Evolutionary conservation across 768 basidiomycete genomes (phyloP).

Genomic region (Lactarius deliciosus): DNA sequence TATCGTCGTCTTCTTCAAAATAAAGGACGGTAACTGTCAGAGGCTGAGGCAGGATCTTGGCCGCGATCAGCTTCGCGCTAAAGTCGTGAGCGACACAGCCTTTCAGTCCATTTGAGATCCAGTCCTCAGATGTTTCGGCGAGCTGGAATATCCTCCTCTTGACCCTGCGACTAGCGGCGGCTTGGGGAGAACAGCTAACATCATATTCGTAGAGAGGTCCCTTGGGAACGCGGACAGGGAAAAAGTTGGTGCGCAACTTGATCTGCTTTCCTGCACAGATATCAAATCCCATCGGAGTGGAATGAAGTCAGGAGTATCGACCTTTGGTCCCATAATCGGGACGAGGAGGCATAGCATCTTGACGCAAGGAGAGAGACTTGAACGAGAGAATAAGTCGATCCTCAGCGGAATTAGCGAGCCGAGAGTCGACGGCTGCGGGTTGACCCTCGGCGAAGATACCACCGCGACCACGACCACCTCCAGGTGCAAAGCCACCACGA

Average conservation of each 20-base stretch:
- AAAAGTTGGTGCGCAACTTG: slow-evolving; percentile 54
- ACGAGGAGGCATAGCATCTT: slow-evolving; percentile 45
- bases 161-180: slow-evolving; percentile 40
- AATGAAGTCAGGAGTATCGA: slow-evolving; percentile 4
- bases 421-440: slow-evolving; percentile 53
- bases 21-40: slow-evolving; percentile 41
- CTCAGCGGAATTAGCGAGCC: slow-evolving; percentile 45
- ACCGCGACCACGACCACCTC: slow-evolving; percentile 35
- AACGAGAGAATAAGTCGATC: slow-evolving; percentile 44
- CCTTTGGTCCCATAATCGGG: slow-evolving; percentile 46
- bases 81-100: slow-evolving; percentile 49
- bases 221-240: slow-evolving; percentile 48
- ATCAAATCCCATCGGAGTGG: neutral
- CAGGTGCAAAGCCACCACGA: slow-evolving; percentile 35
- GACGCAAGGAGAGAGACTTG: slow-evolving; percentile 33
- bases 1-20: slow-evolving; percentile 48
- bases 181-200: slow-evolving; percentile 43
- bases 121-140: slow-evolving; percentile 45
- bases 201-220: slow-evolving; percentile 51
- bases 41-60: slow-evolving; percentile 43
- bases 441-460: slow-evolving; percentile 41
- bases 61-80: slow-evolving; percentile 47
- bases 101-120: slow-evolving; percentile 43
- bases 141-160: slow-evolving; percentile 49
- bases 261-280: slow-evolving; percentile 39